These are phyloP conservation scores for Aspergillus haitiensis DNA, from an alignment of 495 filamentous ascomycete genomes.

Conservation along the genomic window DNA sequence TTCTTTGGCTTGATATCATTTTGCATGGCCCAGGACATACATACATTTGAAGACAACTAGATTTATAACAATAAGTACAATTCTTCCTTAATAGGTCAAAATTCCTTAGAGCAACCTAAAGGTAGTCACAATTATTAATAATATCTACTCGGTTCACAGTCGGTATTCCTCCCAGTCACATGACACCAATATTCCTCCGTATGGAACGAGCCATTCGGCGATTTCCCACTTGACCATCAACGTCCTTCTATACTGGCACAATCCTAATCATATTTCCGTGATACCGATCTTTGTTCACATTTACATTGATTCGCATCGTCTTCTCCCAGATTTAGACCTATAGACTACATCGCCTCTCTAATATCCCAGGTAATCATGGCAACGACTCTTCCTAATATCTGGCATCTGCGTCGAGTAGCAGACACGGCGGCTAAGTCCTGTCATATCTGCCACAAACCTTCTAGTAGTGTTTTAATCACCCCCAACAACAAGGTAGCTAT, in stretches of 20 bases:
- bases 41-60: too few species aligned
- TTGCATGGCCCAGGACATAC: too few species aligned
- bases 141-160: neutral
- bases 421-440: conserved; percentile 80
- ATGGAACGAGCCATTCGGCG: conserved; percentile 10
- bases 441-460: conserved; percentile 87
- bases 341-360: neutral
- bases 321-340: neutral
- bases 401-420: conserved; percentile 84
- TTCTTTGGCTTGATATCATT: neutral
- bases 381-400: conserved; percentile 75
- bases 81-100: too few species aligned
- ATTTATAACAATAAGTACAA: too few species aligned
- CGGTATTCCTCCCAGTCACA: conserved; percentile 15
- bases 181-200: conserved; percentile 22
- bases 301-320: too few species aligned
- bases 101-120: too few species aligned
- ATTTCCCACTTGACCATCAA: neutral
- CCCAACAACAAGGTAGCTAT: conserved; percentile 77
- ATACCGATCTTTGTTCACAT: too few species aligned
- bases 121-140: neutral
- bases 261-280: neutral
- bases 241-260: neutral
- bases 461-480: conserved; percentile 82
- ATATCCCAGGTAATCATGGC: conserved; percentile 11